Evolutionary conservation across 1,284 basidiomycete species (phyloP), one percentile per base, ranked within the genome.

Genomic region (Trichosporon sp.): DNA sequence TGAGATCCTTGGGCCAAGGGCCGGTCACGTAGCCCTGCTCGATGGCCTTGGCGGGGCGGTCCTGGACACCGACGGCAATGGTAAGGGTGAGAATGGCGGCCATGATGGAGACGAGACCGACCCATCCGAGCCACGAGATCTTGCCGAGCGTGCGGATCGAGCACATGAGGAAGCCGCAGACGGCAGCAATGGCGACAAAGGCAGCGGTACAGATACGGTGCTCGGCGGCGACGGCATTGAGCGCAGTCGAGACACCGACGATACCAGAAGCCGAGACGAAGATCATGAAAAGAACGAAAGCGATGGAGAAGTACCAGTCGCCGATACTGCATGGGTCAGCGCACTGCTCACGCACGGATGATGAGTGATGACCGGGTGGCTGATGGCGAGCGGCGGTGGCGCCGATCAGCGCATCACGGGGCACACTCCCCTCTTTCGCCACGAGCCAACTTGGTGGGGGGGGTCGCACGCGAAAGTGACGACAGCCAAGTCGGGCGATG

Each of bases 41-140:
- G 16, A 78, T 78, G 2, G 79, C 79, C 10, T 72, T 73, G 4
- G 75, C 71, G 0, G 83, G 81, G 59, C 83, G 77, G 54, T 82
- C 81, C 32, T 79, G 74, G 4, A 83, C 77, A 32, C 80, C 83
- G 26, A 85, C 83, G n/a, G 84, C 80, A 70, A 85, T 77, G 59
- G 80, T 81, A 37, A 85, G 74, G 14, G 79, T 79, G 65, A 84
- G 70, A 70, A 84, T 78, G 59, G 83, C 69, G 59, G 81, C 75
- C 48, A 83, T 70, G 68, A 80, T 76, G 7, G 73, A 76, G 37
- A 77, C 56, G 6, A 81, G 70, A 67, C 75, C 77, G 63, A 79
- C 68, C 83, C 84, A 84, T 0, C 80, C 81, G 63, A 85, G 68
- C 76, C 79, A 83, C 5, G 80, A 76, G 54, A 85, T 79, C 59